Evolutionary conservation across 208 protist genomes (phyloP).

Genomic region (Naegleria lovaniensis): DNA sequence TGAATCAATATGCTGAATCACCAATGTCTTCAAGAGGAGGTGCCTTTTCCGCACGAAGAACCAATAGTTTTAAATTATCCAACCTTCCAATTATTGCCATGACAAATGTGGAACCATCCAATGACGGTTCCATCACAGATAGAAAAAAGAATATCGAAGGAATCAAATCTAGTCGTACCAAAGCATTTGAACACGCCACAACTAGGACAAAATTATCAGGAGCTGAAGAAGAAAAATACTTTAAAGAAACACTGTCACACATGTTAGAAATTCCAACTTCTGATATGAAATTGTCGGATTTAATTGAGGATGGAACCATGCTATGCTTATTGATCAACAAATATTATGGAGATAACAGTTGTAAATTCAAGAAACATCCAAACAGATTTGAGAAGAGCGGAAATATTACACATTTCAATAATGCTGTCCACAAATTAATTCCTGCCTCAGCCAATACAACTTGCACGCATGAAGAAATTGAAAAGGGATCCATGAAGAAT

Average conservation of each 20-base stretch:
- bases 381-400: background rate
- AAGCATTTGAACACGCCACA: background rate
- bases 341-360: background rate
- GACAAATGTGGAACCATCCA: background rate
- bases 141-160: background rate
- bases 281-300: background rate
- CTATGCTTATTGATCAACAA: background rate
- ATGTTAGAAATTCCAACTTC: background rate
- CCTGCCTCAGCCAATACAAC: background rate
- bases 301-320: background rate
- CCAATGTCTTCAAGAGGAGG: background rate
- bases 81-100: background rate
- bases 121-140: background rate
- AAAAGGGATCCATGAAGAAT: background rate
- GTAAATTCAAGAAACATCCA: background rate
- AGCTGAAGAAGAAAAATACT: background rate
- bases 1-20: background rate
- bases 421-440: background rate
- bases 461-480: background rate
- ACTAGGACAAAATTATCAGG: background rate
- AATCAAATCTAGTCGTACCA: background rate
- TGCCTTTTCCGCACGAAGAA: background rate
- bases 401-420: background rate
- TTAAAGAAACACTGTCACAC: background rate
- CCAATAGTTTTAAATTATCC: background rate